Evolutionary conservation across 805 yeast genomes (phyloP).

Genomic region (Kuraishia piskuri): DNA sequence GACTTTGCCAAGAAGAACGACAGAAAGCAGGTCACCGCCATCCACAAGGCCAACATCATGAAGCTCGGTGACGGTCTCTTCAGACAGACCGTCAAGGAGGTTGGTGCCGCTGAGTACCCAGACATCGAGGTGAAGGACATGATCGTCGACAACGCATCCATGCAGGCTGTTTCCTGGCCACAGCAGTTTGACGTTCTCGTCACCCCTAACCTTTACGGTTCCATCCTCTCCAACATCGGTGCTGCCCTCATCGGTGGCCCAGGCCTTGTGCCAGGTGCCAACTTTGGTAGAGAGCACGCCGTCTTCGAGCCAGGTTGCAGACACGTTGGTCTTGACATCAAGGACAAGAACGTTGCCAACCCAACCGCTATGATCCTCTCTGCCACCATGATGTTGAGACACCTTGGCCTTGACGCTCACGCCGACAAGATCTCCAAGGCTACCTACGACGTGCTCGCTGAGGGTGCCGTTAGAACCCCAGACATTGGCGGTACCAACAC

Average conservation of each 20-base stretch:
- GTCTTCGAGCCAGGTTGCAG: conserved; percentile 99
- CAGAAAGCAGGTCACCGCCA: conserved; percentile 90
- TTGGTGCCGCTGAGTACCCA: conserved; percentile 81
- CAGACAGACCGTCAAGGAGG: conserved; percentile 85
- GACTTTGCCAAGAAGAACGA: conserved; percentile 90
- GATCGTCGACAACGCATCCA: conserved; percentile 97
- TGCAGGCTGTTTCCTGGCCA: conserved; percentile 98
- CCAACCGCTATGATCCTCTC: conserved; percentile 97
- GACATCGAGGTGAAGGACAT: conserved; percentile 78
- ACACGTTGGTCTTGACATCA: conserved; percentile 95
- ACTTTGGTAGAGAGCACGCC: conserved; percentile 95
- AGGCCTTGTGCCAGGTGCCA: conserved; percentile 97
- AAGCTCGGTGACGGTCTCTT: conserved; percentile 97
- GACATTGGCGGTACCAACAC: conserved; percentile 89
- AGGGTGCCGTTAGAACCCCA: conserved; percentile 75
- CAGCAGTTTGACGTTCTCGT: conserved; percentile 98
- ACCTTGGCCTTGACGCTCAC: conserved; percentile 75
- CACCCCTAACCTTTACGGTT: conserved; percentile 97
- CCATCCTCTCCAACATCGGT: conserved; percentile 95
- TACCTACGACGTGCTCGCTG: conserved; percentile 82
- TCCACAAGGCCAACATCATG: conserved; percentile 99
- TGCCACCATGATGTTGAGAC: conserved; percentile 87
- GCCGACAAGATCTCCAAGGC: conserved; percentile 88
- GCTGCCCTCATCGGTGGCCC: conserved; percentile 97
- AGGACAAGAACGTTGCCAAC: conserved; percentile 92